phyloP scores from a whole-genome alignment of 257 asterid species.

The Solanum pennellii region DNA sequence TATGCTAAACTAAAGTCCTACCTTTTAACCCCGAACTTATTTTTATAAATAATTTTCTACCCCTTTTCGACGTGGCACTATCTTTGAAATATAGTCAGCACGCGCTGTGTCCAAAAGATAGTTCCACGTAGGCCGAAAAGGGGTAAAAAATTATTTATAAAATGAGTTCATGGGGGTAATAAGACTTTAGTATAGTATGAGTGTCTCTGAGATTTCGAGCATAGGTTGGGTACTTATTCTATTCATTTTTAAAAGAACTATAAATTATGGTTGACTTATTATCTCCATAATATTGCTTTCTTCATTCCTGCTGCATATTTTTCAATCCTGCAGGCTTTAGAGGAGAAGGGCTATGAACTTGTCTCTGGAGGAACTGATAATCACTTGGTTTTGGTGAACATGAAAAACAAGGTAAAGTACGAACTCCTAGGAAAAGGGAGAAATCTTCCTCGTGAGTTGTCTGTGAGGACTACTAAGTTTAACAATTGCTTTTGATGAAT shows the following conservation, averaged over 20 bases:
- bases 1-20: no score
- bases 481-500: neutral
- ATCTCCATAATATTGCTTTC: neutral
- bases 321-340: slow-evolving; percentile 45
- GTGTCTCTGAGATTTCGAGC: no score
- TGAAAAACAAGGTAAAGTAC: slow-evolving; percentile 52
- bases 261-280: neutral
- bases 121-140: no score
- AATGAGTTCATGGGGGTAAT: no score
- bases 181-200: no score
- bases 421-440: neutral
- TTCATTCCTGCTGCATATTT: neutral
- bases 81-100: no score
- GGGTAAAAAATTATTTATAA: no score
- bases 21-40: no score
- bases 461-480: neutral
- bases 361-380: slow-evolving; percentile 98
- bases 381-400: slow-evolving; percentile 88
- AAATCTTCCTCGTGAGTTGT: neutral
- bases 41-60: no score
- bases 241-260: neutral
- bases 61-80: no score
- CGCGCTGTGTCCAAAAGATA: no score
- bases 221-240: no score
- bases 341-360: slow-evolving; percentile 60